These are phyloP conservation scores for Retiboletus flavoniger DNA, from an alignment of 1,284 basidiomycete genomes.

Conservation along the genomic window DNA sequence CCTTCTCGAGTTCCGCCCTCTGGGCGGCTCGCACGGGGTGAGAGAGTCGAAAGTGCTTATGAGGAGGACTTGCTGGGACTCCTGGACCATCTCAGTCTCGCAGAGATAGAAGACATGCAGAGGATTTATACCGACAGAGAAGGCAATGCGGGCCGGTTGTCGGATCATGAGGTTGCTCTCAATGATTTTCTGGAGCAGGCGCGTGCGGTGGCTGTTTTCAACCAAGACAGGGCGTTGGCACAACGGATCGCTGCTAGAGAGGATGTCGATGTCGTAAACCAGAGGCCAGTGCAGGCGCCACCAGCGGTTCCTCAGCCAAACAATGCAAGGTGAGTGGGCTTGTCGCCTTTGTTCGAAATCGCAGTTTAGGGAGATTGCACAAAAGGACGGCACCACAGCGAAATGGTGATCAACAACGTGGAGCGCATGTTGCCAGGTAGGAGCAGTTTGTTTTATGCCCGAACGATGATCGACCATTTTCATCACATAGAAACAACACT, in stretches of 20 bases:
- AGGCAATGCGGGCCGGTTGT: conserved; percentile 10
- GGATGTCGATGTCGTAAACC: background rate
- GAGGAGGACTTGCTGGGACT: conserved; percentile 25
- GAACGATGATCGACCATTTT: background rate
- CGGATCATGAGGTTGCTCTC: conserved; percentile 30
- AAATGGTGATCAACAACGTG: conserved; percentile 4
- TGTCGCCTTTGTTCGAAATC: background rate
- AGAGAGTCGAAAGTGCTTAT: conserved; percentile 23
- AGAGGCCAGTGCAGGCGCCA: background rate
- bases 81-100: conserved; percentile 17
- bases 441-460: background rate
- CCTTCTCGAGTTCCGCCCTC: conserved; percentile 18
- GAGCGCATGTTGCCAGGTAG: conserved; percentile 13
- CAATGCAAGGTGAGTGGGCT: conserved; percentile 6
- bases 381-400: conserved; percentile 6
- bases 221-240: conserved; percentile 28
- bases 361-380: background rate
- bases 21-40: conserved; percentile 2
- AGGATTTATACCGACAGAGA: conserved; percentile 9
- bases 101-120: conserved; percentile 26
- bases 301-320: background rate
- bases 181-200: conserved; percentile 29
- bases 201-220: conserved; percentile 14
- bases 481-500: background rate
- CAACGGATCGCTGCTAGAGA: conserved; percentile 18